phyloP scores from a whole-genome alignment of 768 basidiomycete species.

The Auriscalpium microsporum region DNA sequence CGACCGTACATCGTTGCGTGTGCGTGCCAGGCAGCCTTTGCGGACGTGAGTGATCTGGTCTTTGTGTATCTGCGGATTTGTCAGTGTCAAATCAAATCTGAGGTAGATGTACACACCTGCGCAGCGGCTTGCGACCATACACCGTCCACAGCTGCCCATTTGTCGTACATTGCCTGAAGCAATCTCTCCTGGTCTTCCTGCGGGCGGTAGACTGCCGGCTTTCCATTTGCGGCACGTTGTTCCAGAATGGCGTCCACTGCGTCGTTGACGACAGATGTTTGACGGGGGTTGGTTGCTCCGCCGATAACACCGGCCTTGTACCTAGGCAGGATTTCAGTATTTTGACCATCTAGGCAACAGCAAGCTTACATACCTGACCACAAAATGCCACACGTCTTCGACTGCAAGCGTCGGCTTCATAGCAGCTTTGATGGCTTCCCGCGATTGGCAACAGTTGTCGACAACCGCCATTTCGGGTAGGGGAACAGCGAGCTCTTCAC shows the following conservation, averaged over 20 bases:
- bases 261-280: background rate
- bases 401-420: conserved; percentile 1
- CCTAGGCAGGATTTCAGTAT: too few relatives aligned
- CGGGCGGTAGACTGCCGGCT: conserved; percentile 15
- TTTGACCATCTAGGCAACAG: too few relatives aligned
- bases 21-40: conserved; percentile 21
- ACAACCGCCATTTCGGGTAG: conserved; percentile 12
- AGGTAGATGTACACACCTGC: conserved; percentile 5
- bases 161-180: conserved; percentile 8
- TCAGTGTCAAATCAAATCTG: background rate
- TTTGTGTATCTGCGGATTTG: conserved; percentile 15
- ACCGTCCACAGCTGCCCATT: background rate
- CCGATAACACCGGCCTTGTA: too few relatives aligned
- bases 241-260: background rate
- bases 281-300: background rate
- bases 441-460: conserved; percentile 19
- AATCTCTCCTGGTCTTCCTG: conserved; percentile 13
- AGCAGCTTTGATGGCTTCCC: background rate
- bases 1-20: conserved; percentile 14
- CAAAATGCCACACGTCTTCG: conserved; percentile 17
- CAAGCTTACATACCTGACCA: conserved; percentile 8
- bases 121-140: conserved; percentile 5
- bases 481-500: background rate
- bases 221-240: background rate
- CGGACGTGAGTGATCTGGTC: conserved; percentile 22